These are phyloP conservation scores for Escallonia herrerae DNA, from an alignment of 129 eudicot genomes.

Conservation along the genomic window DNA sequence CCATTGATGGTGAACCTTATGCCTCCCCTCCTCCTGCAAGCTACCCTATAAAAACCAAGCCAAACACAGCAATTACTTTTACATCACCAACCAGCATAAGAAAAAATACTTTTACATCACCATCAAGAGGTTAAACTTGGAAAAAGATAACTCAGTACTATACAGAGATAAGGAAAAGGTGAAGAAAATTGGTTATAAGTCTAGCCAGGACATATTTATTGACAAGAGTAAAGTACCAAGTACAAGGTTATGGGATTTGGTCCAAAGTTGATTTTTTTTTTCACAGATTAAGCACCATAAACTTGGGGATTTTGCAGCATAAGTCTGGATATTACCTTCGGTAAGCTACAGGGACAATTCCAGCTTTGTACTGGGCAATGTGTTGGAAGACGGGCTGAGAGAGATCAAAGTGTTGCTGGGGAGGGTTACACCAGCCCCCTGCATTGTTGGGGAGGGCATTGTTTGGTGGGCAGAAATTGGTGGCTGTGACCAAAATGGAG, in stretches of 20 bases:
- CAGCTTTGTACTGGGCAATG: conserved; percentile 83
- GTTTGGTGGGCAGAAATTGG: conserved; percentile 95
- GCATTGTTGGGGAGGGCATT: conserved; percentile 59
- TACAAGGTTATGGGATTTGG: too few relatives aligned
- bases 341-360: conserved; percentile 85
- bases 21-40: conserved; percentile 83
- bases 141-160: too few relatives aligned
- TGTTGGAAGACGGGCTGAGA: conserved; percentile 79
- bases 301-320: too few relatives aligned
- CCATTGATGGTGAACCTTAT: conserved; percentile 88
- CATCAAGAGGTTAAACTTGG: too few relatives aligned
- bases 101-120: too few relatives aligned
- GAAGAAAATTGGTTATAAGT: too few relatives aligned
- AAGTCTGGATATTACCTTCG: conserved; percentile 39
- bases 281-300: too few relatives aligned
- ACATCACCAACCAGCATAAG: too few relatives aligned
- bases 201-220: too few relatives aligned
- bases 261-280: too few relatives aligned
- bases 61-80: not conserved
- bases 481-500: conserved; percentile 74
- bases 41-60: conserved; percentile 43
- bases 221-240: too few relatives aligned
- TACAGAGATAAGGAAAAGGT: too few relatives aligned
- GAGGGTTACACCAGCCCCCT: conserved; percentile 96
- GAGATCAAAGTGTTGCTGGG: conserved; percentile 78